Evolutionary conservation across 169 alveolate genomes (phyloP), one percentile per base, ranked within the genome.

Genomic region (Eimeria zaria): DNA sequence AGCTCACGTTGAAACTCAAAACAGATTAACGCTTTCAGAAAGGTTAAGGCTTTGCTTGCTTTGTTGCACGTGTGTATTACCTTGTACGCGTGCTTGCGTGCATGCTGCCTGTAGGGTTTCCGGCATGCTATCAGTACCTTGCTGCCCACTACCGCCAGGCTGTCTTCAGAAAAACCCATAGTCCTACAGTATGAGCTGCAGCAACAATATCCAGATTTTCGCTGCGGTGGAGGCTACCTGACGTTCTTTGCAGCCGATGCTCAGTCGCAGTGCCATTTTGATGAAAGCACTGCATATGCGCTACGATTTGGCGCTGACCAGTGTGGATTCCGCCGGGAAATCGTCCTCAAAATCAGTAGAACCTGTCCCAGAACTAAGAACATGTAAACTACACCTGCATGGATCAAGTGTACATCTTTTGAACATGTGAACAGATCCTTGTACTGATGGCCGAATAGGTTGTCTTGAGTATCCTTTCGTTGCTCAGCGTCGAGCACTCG

Each of bases 171-270:
- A 55, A 53, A 39, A 36, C 91, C 91, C 33, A 53, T 83, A 53
- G 74, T 83, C 36, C 33, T 83, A 33, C 91, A 83, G 33, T 83
- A 83, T 33, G 91, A 83, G 91, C 33, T 83, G 76, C 91, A 83
- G 74, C 91, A 83, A 11, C 74, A 83, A 2, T 39, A 83, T 22
- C 91, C 91, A 36, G 74, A 83, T 58, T 83, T 83, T 18, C 22
- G 55, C 18, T 83, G 91, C 51, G 91, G 91, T 4, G 91, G 91
- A 48, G 91, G 91, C 51, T 55, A 83, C 74, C 46, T 83, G 91
- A 83, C 91, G 22, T 83, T 83, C 73, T 83, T 83, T 33, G 53
- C 24, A 58, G 62, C 91, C 39, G 91, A 83, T 51, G 91, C 76
- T 48, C 71, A 53, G 55, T 55, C 91, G 30, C 91, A 55, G 0